phyloP scores from a whole-genome alignment of 2,329 filamentous ascomycete genomes.

The Didymella pinodella region DNA sequence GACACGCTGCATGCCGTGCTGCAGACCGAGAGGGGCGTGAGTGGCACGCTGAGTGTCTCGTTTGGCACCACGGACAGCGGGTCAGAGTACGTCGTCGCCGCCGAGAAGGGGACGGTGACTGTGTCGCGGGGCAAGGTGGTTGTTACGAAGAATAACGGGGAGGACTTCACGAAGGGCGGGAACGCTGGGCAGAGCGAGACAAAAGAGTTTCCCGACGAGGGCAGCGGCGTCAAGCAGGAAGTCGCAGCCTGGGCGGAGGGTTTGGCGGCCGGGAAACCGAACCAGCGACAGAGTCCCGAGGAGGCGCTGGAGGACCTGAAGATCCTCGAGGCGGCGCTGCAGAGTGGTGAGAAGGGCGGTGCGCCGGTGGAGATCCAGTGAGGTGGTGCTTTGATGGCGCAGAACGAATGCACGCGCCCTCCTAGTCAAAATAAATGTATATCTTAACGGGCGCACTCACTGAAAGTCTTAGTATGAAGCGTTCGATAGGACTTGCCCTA shows the following conservation, averaged over 20 bases:
- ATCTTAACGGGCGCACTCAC: too few relatives aligned
- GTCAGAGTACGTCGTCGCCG: constrained; percentile 65
- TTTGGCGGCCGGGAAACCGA: constrained; percentile 57
- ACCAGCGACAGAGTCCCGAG: constrained; percentile 63
- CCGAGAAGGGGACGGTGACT: constrained; percentile 65
- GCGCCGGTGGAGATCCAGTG: constrained; percentile 32
- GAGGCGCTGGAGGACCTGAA: constrained; percentile 69
- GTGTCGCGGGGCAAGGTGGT: constrained; percentile 56
- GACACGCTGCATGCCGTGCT: constrained; percentile 71
- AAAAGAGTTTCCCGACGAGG: constrained; percentile 58
- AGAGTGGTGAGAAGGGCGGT: constrained; percentile 52
- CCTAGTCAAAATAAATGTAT: too few relatives aligned
- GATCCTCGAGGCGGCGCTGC: constrained; percentile 56
- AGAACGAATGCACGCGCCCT: too few relatives aligned
- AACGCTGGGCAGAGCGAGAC: constrained; percentile 39
- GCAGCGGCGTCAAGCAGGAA: constrained; percentile 65
- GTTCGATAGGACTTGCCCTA: too few relatives aligned
- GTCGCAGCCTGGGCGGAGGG: constrained; percentile 67
- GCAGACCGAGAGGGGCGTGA: constrained; percentile 61
- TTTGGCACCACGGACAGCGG: constrained; percentile 65
- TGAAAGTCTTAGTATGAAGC: too few relatives aligned
- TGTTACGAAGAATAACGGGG: constrained; percentile 21
- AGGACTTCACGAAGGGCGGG: not conserved
- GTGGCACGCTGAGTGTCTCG: constrained; percentile 65
- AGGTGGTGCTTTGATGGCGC: not conserved